Conservation (phyloP, 345 rosid species). For the Populus alba region DNA sequence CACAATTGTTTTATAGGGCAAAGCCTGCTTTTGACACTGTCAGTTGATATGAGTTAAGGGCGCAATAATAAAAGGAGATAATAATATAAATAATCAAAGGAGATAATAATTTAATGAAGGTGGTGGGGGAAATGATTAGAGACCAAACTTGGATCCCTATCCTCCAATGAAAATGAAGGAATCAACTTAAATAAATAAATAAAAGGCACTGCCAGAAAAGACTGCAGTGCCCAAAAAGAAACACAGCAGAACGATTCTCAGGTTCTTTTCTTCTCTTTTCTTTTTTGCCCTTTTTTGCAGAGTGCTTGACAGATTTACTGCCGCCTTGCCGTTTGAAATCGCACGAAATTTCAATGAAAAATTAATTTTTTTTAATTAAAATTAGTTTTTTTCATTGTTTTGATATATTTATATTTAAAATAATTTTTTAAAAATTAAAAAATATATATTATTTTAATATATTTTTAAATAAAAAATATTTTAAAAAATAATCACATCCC, state of each 20-base stretch:
- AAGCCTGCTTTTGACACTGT: background rate
- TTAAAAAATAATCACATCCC: too few relatives aligned
- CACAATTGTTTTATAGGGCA: too few relatives aligned
- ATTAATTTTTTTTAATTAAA: too few relatives aligned
- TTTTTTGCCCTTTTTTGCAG: background rate
- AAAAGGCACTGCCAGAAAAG: background rate
- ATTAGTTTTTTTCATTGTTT: too few relatives aligned
- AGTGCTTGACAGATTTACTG: conserved; percentile 4
- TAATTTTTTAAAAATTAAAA: too few relatives aligned
- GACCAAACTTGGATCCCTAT: conserved; percentile 10
- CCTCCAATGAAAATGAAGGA: background rate
- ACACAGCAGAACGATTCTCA: background rate
- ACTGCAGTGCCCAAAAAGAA: background rate
- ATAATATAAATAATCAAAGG: background rate
- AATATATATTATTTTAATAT: too few relatives aligned
- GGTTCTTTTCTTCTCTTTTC: background rate
- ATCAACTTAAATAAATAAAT: background rate
- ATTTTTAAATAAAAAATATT: too few relatives aligned
- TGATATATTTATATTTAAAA: too few relatives aligned
- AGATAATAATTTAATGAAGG: background rate
- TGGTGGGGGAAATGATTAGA: conserved; percentile 17
- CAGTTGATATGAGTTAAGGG: background rate
- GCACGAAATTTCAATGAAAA: too few relatives aligned
- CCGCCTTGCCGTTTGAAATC: background rate
- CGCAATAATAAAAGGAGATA: background rate